Percentiles rank a stretch among this genome's conserved stretches.
These are phyloP conservation scores for Aspergillus avenaceus DNA, from an alignment of 495 filamentous ascomycete species.

Conservation along the genomic window DNA sequence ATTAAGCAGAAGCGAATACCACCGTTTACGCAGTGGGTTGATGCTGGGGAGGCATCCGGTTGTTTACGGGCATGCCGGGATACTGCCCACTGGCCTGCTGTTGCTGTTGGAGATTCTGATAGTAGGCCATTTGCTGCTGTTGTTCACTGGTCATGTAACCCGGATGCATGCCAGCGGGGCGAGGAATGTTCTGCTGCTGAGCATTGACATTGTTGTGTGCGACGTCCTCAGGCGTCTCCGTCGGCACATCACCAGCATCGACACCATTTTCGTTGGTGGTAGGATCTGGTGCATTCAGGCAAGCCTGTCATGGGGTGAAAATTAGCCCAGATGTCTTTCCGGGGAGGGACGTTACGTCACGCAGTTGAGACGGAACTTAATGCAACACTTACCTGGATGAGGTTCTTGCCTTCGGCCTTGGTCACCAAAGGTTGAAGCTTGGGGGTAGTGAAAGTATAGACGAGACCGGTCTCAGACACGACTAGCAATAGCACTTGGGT, in stretches of 20 bases:
- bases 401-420: constrained; percentile 98
- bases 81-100: constrained; percentile 54
- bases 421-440: constrained; percentile 99
- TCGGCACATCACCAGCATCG: constrained; percentile 55
- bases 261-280: constrained; percentile 87
- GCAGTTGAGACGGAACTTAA: background rate
- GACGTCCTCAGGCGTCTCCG: constrained; percentile 56
- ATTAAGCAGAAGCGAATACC: constrained; percentile 42
- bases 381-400: constrained; percentile 80
- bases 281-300: constrained; percentile 95
- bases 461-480: constrained; percentile 95
- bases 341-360: constrained; percentile 1
- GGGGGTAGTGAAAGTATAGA: constrained; percentile 99
- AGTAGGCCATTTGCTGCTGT: constrained; percentile 57
- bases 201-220: constrained; percentile 49
- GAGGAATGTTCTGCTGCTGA: constrained; percentile 48
- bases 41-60: constrained; percentile 52
- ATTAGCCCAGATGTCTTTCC: background rate
- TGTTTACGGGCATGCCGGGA: constrained; percentile 51
- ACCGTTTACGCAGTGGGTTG: constrained; percentile 46
- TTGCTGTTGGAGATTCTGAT: constrained; percentile 54
- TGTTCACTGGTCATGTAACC: constrained; percentile 55
- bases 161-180: constrained; percentile 44
- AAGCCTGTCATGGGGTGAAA: constrained; percentile 57
- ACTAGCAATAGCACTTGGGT: constrained; percentile 97